Evolutionary conservation across 345 rosid genomes (phyloP).

Genomic region (Gossypium mustelinum): DNA sequence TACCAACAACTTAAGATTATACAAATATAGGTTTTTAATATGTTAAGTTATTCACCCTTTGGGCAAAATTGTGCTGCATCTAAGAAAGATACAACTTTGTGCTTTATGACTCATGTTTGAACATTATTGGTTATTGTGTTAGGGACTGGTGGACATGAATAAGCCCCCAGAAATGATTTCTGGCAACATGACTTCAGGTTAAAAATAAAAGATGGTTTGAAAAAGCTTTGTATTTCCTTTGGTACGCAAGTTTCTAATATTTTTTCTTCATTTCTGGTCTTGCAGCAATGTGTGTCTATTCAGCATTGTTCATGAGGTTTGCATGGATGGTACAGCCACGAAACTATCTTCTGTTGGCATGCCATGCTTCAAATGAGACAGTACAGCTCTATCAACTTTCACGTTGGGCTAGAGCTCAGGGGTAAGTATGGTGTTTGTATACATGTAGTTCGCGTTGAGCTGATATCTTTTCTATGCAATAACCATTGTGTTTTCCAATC

Average conservation of each 20-base stretch:
- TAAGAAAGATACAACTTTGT: background rate
- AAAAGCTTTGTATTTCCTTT: background rate
- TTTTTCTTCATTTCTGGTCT: conserved; percentile 9
- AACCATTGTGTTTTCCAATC: background rate
- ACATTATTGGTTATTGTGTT: conserved; percentile 18
- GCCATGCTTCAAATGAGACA: conserved; percentile 93
- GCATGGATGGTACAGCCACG: conserved; percentile 94
- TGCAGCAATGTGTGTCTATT: conserved; percentile 77
- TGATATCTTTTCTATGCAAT: background rate
- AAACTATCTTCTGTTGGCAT: conserved; percentile 76
- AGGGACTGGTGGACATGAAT: conserved; percentile 89
- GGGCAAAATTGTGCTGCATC: background rate
- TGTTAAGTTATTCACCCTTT: background rate
- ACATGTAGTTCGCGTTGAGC: background rate
- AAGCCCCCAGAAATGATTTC: conserved; percentile 98
- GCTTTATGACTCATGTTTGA: conserved; percentile 2
- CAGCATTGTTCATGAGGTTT: conserved; percentile 81
- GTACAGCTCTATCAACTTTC: conserved; percentile 93
- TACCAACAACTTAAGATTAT: conserved; percentile 8
- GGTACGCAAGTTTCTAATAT: conserved; percentile 8
- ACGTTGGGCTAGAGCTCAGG: conserved; percentile 75
- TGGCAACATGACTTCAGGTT: conserved; percentile 80
- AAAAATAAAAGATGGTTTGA: background rate
- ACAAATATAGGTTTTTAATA: background rate
- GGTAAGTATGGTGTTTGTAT: conserved; percentile 34